Percentiles rank a stretch among this genome's conserved stretches.
phyloP scores from a whole-genome alignment of 1,284 basidiomycete species.

The Austropuccinia psidii region DNA sequence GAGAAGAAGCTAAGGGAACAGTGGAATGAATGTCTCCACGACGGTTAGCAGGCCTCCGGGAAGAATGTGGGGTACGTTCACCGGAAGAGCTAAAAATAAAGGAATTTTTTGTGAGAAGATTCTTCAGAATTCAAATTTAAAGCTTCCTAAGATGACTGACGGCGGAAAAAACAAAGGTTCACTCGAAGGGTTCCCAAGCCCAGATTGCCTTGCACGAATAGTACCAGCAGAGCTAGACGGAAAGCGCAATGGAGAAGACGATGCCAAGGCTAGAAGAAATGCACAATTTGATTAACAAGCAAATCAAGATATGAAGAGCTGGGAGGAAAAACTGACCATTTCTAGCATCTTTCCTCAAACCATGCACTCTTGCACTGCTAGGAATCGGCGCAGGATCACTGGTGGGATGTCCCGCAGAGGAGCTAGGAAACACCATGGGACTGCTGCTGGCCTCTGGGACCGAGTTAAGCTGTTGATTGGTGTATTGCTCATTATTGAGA shows the following conservation, averaged over 20 bases:
- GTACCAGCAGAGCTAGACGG: conserved; percentile 26
- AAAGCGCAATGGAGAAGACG: conserved; percentile 19
- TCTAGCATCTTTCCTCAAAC: not conserved
- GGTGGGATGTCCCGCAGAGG: conserved; percentile 24
- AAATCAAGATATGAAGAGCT: not conserved
- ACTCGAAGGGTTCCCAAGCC: conserved; percentile 3
- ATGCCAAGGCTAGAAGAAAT: not conserved
- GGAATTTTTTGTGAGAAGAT: conserved; percentile 38
- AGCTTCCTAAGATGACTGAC: not conserved
- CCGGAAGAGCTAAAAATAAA: conserved; percentile 5
- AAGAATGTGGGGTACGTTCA: conserved; percentile 33
- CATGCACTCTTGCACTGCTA: not conserved
- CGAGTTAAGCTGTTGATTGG: not conserved
- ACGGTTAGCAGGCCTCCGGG: conserved; percentile 40
- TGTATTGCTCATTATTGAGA: conserved; percentile 1
- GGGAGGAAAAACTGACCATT: not conserved
- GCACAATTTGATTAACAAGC: not conserved
- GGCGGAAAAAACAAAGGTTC: conserved; percentile 38
- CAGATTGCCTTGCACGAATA: not conserved
- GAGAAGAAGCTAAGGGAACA: conserved; percentile 39
- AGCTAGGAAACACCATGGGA: conserved; percentile 31
- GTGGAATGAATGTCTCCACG: conserved; percentile 46
- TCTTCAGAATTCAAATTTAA: too few species aligned
- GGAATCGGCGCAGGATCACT: conserved; percentile 4
- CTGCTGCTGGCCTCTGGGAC: conserved; percentile 17